A percentile compares a stretch with the other conserved stretches of the same genome.
These are phyloP conservation scores for Salix arbutifolia DNA, from an alignment of 345 rosid genomes.

Conservation along the genomic window DNA sequence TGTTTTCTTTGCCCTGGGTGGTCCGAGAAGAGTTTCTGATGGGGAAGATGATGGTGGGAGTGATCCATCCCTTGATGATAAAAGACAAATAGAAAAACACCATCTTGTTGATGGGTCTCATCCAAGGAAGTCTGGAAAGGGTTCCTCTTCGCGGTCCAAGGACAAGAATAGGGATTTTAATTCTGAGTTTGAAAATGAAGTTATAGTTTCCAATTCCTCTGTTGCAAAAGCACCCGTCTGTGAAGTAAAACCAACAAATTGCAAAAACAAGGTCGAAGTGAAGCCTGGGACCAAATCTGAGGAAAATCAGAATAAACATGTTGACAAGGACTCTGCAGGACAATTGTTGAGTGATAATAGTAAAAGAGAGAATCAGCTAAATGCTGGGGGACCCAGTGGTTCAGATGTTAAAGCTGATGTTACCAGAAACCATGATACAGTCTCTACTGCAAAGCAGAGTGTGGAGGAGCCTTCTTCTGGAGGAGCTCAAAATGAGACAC, in stretches of 20 bases:
- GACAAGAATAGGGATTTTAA: slow-evolving; percentile 48
- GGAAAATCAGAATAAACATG: slow-evolving; percentile 40
- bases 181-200: slow-evolving; percentile 17
- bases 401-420: slow-evolving; percentile 42
- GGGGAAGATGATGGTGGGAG: slow-evolving; percentile 62
- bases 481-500: slow-evolving; percentile 40
- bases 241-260: slow-evolving; percentile 41
- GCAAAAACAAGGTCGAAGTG: slow-evolving; percentile 41
- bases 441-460: slow-evolving; percentile 37
- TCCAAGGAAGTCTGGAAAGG: slow-evolving; percentile 57
- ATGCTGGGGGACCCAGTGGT: slow-evolving; percentile 29
- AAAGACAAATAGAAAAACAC: slow-evolving; percentile 41
- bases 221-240: slow-evolving; percentile 27
- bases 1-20: slow-evolving; percentile 36
- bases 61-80: slow-evolving; percentile 40
- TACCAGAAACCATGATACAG: slow-evolving; percentile 32
- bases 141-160: slow-evolving; percentile 62
- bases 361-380: slow-evolving; percentile 37
- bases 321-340: slow-evolving; percentile 39
- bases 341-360: slow-evolving; percentile 34
- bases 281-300: slow-evolving; percentile 27
- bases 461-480: slow-evolving; percentile 37
- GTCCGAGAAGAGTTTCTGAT: slow-evolving; percentile 46
- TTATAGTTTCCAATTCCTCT: slow-evolving; percentile 34
- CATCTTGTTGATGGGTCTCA: slow-evolving; percentile 39